phyloP scores from a whole-genome alignment of 257 asterid species.

The Solanum sejunctum region DNA sequence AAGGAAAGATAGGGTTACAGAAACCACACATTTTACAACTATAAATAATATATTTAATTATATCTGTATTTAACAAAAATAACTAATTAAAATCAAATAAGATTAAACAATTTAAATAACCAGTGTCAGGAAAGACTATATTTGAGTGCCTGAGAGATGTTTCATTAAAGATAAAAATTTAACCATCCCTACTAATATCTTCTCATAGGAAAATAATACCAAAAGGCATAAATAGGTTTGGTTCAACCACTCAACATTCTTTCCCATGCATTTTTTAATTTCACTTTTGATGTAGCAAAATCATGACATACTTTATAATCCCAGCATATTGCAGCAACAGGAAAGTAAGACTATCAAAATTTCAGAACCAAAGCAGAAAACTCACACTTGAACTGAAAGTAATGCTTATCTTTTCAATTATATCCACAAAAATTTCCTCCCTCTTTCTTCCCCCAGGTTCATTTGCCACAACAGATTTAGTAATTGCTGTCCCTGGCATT shows the following conservation, averaged over 20 bases:
- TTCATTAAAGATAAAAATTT: background rate
- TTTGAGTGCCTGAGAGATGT: background rate
- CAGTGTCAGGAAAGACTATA: background rate
- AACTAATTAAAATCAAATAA: background rate
- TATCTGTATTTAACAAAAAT: background rate
- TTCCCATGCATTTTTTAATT: background rate
- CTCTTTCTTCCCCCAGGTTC: constrained; percentile 96
- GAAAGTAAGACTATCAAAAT: background rate
- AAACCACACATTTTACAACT: background rate
- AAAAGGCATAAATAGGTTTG: background rate
- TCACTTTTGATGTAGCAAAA: background rate
- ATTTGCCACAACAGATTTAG: constrained; percentile 93
- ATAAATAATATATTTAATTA: background rate
- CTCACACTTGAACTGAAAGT: constrained; percentile 99
- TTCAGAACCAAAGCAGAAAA: constrained; percentile 3
- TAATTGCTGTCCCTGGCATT: constrained; percentile 98
- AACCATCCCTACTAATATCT: background rate
- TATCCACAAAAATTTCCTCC: constrained; percentile 97
- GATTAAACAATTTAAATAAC: background rate
- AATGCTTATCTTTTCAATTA: constrained; percentile 93
- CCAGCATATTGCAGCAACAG: background rate
- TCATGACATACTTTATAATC: background rate
- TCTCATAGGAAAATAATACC: background rate
- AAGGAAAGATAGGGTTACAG: background rate
- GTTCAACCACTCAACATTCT: background rate